Evolutionary conservation across 192 early-diverging fungal genomes (phyloP).

Genomic region (Chytriomyces confervae): DNA sequence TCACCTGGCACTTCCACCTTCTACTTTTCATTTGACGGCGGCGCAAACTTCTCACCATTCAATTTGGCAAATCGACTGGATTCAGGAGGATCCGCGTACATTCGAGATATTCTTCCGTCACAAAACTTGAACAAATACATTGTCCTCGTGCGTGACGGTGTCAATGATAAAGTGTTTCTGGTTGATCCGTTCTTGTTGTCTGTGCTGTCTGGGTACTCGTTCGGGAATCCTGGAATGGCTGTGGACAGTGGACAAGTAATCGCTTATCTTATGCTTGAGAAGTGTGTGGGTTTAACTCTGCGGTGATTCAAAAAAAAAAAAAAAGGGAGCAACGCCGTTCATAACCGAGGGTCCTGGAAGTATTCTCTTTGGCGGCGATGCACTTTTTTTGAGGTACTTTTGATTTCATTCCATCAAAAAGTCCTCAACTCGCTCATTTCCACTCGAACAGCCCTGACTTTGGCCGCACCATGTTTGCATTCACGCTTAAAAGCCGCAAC

Average conservation of each 20-base stretch:
- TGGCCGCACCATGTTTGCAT: constrained; percentile 19
- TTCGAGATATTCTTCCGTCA: constrained; percentile 18
- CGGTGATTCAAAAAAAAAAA: background rate
- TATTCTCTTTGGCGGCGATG: constrained; percentile 19
- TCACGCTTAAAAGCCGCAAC: constrained; percentile 23
- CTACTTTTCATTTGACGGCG: constrained; percentile 18
- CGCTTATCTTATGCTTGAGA: too few relatives aligned
- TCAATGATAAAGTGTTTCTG: background rate
- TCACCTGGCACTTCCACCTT: background rate
- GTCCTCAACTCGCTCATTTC: background rate
- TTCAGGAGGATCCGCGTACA: background rate
- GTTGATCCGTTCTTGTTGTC: background rate
- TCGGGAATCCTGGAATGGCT: background rate
- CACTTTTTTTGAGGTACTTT: constrained; percentile 23
- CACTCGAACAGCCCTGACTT: constrained; percentile 13
- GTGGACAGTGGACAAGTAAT: constrained; percentile 9
- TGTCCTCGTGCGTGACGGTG: constrained; percentile 17
- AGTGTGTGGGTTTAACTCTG: background rate
- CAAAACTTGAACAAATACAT: constrained; percentile 4
- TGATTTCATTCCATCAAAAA: background rate
- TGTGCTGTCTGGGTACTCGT: background rate
- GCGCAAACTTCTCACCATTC: background rate
- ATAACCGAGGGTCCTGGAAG: constrained; percentile 14
- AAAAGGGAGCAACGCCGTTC: constrained; percentile 1
- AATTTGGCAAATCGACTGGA: background rate